A percentile compares a stretch with the other conserved stretches of the same genome.
Evolutionary conservation across 2,329 filamentous ascomycete genomes (phyloP).

Genomic region (Ophiosphaerella herpotricha): DNA sequence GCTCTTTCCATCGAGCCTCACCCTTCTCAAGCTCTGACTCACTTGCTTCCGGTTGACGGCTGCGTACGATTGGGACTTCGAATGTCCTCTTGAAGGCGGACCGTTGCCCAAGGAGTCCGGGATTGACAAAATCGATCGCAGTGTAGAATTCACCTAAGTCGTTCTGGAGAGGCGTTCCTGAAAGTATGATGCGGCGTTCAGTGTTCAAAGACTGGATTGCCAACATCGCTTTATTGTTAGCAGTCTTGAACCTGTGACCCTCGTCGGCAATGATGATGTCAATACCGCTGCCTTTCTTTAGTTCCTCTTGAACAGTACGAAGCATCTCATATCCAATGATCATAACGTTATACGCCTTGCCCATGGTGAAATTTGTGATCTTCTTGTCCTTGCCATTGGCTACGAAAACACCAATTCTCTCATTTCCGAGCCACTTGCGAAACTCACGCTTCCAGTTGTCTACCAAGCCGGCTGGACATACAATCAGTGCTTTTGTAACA

Average conservation of each 20-base stretch:
- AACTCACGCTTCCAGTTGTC: slow-evolving; percentile 77
- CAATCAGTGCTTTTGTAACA: slow-evolving; percentile 72
- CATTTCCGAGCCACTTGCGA: slow-evolving; percentile 73
- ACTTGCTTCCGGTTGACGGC: slow-evolving; percentile 66
- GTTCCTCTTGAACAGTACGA: slow-evolving; percentile 66
- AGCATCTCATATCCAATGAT: slow-evolving; percentile 76
- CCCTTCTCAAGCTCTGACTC: slow-evolving; percentile 67
- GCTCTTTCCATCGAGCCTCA: slow-evolving; percentile 64
- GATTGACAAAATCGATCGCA: slow-evolving; percentile 72
- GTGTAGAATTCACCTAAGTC: slow-evolving; percentile 70
- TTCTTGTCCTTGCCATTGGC: slow-evolving; percentile 62
- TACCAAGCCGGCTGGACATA: slow-evolving; percentile 73
- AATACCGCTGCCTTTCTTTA: slow-evolving; percentile 65
- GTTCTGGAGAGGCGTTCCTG: slow-evolving; percentile 71
- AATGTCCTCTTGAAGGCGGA: slow-evolving; percentile 67
- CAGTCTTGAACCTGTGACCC: slow-evolving; percentile 69
- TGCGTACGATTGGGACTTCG: slow-evolving; percentile 66
- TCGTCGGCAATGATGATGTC: slow-evolving; percentile 75
- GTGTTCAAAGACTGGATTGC: slow-evolving; percentile 69
- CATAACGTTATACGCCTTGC: slow-evolving; percentile 71
- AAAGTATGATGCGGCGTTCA: slow-evolving; percentile 64
- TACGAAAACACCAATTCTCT: slow-evolving; percentile 71
- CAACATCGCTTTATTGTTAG: slow-evolving; percentile 69
- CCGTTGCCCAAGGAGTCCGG: slow-evolving; percentile 66
- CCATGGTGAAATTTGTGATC: slow-evolving; percentile 70